Base-by-base conservation (phyloP, 2,329 filamentous ascomycete genomes). In the Ceratocystis ficicola region DNA sequence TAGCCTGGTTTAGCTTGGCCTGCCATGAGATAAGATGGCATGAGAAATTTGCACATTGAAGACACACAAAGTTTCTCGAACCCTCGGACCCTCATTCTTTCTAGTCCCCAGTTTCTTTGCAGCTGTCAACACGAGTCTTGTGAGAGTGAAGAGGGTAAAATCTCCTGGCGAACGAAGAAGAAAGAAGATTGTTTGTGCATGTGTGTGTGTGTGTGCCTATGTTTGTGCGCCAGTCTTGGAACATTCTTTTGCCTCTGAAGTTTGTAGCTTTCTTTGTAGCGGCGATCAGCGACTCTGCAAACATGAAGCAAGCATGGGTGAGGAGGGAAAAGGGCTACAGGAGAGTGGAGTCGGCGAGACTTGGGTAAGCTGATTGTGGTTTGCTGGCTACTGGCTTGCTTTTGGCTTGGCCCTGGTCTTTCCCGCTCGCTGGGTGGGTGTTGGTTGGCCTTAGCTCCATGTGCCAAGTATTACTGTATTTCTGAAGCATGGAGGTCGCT, bases 371-470 rank as follows among this genome's bases (percentile, higher is more conserved):
- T 57, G 8, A 4, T 8, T 32, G 52, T 30, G 10, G 12, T 10
- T 22, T 12, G 22, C 7, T 57, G 50, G 50, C 25, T 7, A 22
- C 44, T 48, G 44, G 44, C 44, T 48, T 20, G 48, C 20, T 20
- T 10, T 41, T 6, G 48, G 48, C 48, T 30, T 57, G 52, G 28
- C 28, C 52, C n/a, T 50, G 46, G n/a, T 6, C 22, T 50, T 50
- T 25, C 46, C 46, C n/a, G n/a, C n/a, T 8, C 2, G n/a, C 6
- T 8, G n/a, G 20, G n/a, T 20, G 46, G 22, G 3, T 50, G n/a
- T 50, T 50, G n/a, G 46, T n/a, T 30, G 52, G 52, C 52, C 52
- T 57, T 32, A 5, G 52, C 52, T 57, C 32, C 52, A 17, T 57
- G 22, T 8, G 12, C 22, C 52, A 30, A 57, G 52, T 17, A 22